Evolutionary conservation across 257 asterid genomes (phyloP), one percentile per base, ranked within the genome.

Genomic region (Solanum sitiens): DNA sequence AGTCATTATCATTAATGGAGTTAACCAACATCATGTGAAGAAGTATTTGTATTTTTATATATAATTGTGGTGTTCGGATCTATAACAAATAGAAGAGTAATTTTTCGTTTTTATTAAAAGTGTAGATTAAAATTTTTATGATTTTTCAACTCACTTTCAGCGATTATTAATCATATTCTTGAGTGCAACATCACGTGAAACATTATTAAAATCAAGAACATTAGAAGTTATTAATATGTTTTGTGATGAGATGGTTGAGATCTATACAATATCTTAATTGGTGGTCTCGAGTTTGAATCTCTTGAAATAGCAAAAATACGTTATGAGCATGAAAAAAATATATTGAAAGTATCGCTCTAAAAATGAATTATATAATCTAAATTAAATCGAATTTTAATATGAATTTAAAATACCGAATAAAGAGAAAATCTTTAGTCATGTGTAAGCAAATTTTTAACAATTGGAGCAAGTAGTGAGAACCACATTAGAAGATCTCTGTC

Each of bases 61-160:
- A 47, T 13, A 13, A 50, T 14, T 50, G 59, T 50, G 59, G 20
- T 5, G 2, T 5, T 50, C 6, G 8, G 59, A 47, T 37, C 2
- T 47, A 47, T 0, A 5, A 13, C 2, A 15, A 3, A 53, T 53
- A 21, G 1, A 18, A 53, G 16, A 16, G 3, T 53, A 2, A 2
- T 6, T 53, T 53, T 14, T 16, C 3, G 4, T 45, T 45, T 45
- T 13, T 45, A 5, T 45, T 53, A 9, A 18, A 53, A 18, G 4
- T 18, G 4, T 18, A 7, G 20, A 16, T 53, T 7, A 6, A 7
- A 53, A 7, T 1, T 3, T 50, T 2, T 18, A 53, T 7, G 0
- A 53, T 16, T 53, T 47, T 6, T 7, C 2, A 16, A 6, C 0
- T 18, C n/a, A 53, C 2, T 53, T 53, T 0, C 0, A 0, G 30